Conservation (phyloP, 2,329 filamentous ascomycete genomes). For the Pleoardoris graminearum region DNA sequence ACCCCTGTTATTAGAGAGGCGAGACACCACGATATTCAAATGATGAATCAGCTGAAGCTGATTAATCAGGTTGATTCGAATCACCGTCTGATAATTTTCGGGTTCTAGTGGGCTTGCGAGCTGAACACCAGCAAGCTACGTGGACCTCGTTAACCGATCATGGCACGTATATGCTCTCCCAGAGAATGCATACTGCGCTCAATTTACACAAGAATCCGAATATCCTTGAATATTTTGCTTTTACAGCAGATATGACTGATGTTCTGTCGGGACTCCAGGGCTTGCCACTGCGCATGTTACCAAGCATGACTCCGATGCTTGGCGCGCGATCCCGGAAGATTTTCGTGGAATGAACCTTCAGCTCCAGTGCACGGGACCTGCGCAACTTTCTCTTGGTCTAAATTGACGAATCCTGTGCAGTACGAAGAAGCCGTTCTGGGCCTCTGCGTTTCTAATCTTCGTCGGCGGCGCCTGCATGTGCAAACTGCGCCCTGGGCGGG, state of each 20-base stretch:
- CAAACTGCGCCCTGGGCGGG: conserved; percentile 7
- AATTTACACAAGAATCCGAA: too few relatives aligned
- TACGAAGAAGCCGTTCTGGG: background rate
- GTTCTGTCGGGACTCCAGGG: too few relatives aligned
- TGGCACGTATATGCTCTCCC: background rate
- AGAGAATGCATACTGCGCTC: background rate
- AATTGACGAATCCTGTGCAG: conserved; percentile 12
- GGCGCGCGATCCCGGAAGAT: conserved; percentile 6
- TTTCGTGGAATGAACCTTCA: conserved; percentile 13
- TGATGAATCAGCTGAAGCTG: too few relatives aligned
- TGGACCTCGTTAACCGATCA: too few relatives aligned
- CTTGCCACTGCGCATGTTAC: too few relatives aligned
- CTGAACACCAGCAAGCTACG: too few relatives aligned
- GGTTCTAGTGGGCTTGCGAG: background rate
- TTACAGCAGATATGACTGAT: too few relatives aligned
- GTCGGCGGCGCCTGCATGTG: background rate
- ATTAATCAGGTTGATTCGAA: too few relatives aligned
- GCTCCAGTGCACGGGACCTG: conserved; percentile 19
- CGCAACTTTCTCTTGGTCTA: conserved; percentile 7
- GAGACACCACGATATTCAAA: too few relatives aligned
- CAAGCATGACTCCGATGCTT: conserved; percentile 9
- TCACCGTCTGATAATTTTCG: conserved; percentile 6
- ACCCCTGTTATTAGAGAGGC: too few relatives aligned
- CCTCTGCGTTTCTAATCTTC: too few relatives aligned
- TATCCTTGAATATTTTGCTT: too few relatives aligned